phyloP scores from a whole-genome alignment of 208 protist species.

The Porcisia deanei region DNA sequence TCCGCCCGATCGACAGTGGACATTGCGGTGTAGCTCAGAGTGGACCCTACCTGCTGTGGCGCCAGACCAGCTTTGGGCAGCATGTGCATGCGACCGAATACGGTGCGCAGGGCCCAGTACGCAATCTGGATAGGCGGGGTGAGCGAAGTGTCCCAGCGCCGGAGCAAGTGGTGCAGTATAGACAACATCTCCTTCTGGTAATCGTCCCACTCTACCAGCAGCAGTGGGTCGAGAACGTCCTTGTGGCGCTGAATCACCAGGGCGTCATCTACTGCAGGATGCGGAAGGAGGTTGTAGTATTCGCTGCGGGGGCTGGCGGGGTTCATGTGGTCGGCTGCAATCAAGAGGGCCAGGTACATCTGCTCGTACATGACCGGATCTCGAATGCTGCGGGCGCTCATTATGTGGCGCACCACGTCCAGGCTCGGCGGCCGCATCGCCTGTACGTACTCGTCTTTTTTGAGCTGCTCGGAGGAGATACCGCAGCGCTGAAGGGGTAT shows the following conservation, averaged over 20 bases:
- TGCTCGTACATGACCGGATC: slow-evolving; percentile 78
- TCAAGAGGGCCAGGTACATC: slow-evolving; percentile 65
- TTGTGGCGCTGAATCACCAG: slow-evolving; percentile 66
- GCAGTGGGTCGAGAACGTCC: slow-evolving; percentile 59
- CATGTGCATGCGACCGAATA: slow-evolving; percentile 75
- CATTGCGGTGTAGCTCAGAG: slow-evolving; percentile 63
- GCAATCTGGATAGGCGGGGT: slow-evolving; percentile 65
- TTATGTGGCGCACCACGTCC: slow-evolving; percentile 47
- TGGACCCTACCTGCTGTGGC: slow-evolving; percentile 53
- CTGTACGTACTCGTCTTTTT: slow-evolving; percentile 27
- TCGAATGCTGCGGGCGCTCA: slow-evolving; percentile 59
- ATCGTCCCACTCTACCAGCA: slow-evolving; percentile 84
- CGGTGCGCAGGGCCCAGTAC: slow-evolving; percentile 82
- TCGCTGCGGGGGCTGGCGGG: slow-evolving; percentile 34
- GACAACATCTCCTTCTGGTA: slow-evolving; percentile 75
- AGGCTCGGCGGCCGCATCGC: slow-evolving; percentile 42
- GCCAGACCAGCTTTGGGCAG: slow-evolving; percentile 56
- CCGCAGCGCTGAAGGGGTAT: slow-evolving; percentile 48
- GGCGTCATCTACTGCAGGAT: slow-evolving; percentile 72
- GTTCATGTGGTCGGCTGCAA: slow-evolving; percentile 66
- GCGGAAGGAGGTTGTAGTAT: slow-evolving; percentile 72
- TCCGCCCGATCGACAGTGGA: slow-evolving; percentile 56
- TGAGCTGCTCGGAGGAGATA: slow-evolving; percentile 47
- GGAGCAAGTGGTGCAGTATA: slow-evolving; percentile 46
- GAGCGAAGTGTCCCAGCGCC: slow-evolving; percentile 39